These are phyloP conservation scores for Colletotrichum paranaense DNA, from an alignment of 2,329 filamentous ascomycete species.

Conservation along the genomic window DNA sequence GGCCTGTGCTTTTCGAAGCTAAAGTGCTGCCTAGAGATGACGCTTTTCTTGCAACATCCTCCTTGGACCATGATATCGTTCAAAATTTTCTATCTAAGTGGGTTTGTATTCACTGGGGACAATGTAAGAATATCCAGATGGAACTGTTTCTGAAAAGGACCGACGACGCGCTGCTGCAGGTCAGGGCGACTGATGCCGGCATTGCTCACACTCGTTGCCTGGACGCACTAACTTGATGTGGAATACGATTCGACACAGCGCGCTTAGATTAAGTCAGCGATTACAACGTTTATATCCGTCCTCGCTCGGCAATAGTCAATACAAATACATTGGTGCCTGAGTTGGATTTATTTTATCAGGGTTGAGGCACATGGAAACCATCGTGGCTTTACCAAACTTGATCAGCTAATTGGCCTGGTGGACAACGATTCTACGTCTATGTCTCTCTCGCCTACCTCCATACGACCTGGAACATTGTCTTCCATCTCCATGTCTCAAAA, in stretches of 20 bases:
- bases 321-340: too few relatives aligned
- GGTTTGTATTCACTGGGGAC: not conserved
- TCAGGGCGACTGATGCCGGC: too few relatives aligned
- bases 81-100: not conserved
- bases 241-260: not conserved
- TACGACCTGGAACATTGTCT: not conserved
- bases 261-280: not conserved
- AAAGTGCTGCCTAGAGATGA: slow-evolving; percentile 2
- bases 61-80: not conserved
- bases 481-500: not conserved
- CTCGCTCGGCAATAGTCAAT: not conserved
- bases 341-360: too few relatives aligned
- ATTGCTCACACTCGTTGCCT: not conserved
- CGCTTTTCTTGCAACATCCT: not conserved
- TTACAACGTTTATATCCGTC: not conserved
- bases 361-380: not conserved
- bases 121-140: not conserved
- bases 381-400: not conserved
- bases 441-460: not conserved
- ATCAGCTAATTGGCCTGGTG: not conserved
- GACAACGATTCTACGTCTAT: too few relatives aligned
- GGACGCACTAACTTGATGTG: not conserved
- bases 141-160: not conserved
- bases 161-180: not conserved
- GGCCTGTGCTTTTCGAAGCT: not conserved